A percentile compares a stretch with the other conserved stretches of the same genome.
These are phyloP conservation scores for Suhomyces canberraensis DNA, from an alignment of 805 yeast genomes.

Conservation along the genomic window DNA sequence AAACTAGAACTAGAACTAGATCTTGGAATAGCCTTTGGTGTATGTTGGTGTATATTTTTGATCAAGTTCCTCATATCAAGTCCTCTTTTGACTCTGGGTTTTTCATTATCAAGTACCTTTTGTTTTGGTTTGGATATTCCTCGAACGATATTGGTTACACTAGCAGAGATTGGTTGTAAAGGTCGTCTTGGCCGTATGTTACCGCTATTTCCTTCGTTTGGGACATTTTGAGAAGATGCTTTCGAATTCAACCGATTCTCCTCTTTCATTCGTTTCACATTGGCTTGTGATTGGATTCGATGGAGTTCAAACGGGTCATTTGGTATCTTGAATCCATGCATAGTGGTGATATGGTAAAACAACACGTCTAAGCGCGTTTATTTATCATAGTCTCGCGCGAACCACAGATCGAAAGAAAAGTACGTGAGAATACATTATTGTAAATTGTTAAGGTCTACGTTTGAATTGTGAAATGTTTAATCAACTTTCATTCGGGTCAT, in stretches of 20 bases:
- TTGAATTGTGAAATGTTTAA: no score
- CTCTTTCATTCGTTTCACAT: slow-evolving; percentile 8
- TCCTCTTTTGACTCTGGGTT: neutral
- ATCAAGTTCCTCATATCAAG: neutral
- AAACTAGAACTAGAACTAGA: no score
- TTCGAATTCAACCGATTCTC: slow-evolving; percentile 6
- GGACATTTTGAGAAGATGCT: neutral
- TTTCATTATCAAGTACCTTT: neutral
- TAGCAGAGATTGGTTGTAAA: neutral
- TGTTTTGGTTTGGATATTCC: no score
- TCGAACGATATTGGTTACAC: no score
- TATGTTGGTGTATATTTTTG: neutral
- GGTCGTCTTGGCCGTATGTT: neutral
- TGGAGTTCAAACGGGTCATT: slow-evolving; percentile 10
- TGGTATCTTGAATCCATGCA: neutral
- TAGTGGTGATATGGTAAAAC: neutral
- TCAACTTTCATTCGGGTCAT: no score
- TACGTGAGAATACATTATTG: no score
- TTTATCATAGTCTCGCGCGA: no score
- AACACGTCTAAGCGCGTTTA: neutral
- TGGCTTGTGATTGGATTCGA: slow-evolving; percentile 7
- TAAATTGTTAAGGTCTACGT: no score
- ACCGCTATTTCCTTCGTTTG: neutral
- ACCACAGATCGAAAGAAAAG: no score
- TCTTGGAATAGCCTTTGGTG: no score